Conservation (phyloP, 1,284 basidiomycete species). For the Moniliophthora roreri region DNA sequence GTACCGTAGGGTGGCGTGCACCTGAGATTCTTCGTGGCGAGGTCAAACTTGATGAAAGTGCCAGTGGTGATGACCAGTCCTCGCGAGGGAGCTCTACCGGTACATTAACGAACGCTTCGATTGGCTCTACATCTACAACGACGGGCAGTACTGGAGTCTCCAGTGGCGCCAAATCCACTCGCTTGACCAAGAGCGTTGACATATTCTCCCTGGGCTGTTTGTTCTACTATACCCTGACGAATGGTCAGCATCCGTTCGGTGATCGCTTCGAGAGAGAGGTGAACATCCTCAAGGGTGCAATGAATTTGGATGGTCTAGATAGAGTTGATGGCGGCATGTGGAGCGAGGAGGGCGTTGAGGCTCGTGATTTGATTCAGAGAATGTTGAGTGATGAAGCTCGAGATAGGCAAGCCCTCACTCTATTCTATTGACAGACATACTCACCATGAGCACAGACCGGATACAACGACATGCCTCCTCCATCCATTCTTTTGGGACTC, state of each 20-base stretch:
- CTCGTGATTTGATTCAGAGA: slow-evolving; percentile 69
- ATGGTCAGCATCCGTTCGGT: slow-evolving; percentile 88
- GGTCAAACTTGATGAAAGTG: slow-evolving; percentile 84
- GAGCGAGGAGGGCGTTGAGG: slow-evolving; percentile 91
- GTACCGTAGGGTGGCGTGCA: slow-evolving; percentile 92
- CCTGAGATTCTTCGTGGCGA: slow-evolving; percentile 92
- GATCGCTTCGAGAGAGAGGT: slow-evolving; percentile 89
- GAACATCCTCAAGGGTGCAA: slow-evolving; percentile 85
- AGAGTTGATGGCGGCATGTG: slow-evolving; percentile 34
- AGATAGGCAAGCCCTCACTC: slow-evolving; percentile 54
- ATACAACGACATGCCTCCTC: slow-evolving; percentile 81
- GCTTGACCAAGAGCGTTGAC: slow-evolving; percentile 91
- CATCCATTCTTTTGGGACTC: slow-evolving; percentile 99
- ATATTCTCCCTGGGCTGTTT: slow-evolving; percentile 93
- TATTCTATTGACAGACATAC: not conserved
- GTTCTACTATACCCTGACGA: slow-evolving; percentile 89
- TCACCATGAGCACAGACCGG: slow-evolving; percentile 59
- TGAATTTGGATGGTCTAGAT: slow-evolving; percentile 68
- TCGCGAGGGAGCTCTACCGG: slow-evolving; percentile 63
- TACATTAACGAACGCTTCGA: slow-evolving; percentile 28
- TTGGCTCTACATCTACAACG: slow-evolving; percentile 19
- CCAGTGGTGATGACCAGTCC: slow-evolving; percentile 59
- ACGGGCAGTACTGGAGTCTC: slow-evolving; percentile 22
- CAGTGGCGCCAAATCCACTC: slow-evolving; percentile 48
- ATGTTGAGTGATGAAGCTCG: slow-evolving; percentile 80